Evolutionary conservation across 768 basidiomycete species (phyloP).

Genomic region (Rhodotorula paludigena): DNA sequence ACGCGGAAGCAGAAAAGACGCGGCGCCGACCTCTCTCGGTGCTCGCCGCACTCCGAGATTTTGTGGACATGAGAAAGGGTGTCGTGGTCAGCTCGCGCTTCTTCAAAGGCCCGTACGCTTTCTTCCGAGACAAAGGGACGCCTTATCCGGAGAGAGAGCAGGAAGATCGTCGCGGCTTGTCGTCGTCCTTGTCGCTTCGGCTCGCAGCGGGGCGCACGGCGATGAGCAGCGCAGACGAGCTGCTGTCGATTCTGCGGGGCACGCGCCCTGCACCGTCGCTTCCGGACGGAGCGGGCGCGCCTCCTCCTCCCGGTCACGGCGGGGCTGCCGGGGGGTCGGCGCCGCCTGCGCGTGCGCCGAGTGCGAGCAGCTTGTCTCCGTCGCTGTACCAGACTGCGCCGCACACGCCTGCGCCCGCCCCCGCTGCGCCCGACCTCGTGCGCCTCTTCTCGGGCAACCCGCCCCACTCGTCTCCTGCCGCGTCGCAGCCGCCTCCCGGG

Average conservation of each 20-base stretch:
- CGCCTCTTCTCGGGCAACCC: neutral
- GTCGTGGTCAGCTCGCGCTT: too few relatives aligned
- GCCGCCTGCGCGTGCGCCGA: neutral
- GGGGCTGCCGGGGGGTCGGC: neutral
- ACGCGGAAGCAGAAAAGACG: too few relatives aligned
- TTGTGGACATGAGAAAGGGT: too few relatives aligned
- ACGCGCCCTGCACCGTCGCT: neutral
- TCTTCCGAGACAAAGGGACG: too few relatives aligned
- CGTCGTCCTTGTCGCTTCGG: too few relatives aligned
- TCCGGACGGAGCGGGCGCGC: neutral
- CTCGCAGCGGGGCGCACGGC: slow-evolving; percentile 55
- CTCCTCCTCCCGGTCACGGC: neutral
- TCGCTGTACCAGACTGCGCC: neutral
- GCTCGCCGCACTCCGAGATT: too few relatives aligned
- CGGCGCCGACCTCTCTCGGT: too few relatives aligned
- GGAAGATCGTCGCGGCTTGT: too few relatives aligned
- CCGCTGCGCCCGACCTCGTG: neutral
- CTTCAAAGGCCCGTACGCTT: too few relatives aligned
- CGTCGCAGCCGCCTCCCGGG: neutral
- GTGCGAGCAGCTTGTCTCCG: neutral
- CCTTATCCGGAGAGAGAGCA: too few relatives aligned
- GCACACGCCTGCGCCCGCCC: neutral
- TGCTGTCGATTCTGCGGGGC: slow-evolving; percentile 5
- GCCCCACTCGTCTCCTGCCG: neutral
- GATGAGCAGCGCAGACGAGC: slow-evolving; percentile 20